Percentiles rank a stretch among this genome's conserved stretches.
phyloP scores from a whole-genome alignment of 192 early-diverging fungal species.

The Coemansia guatemalensis region DNA sequence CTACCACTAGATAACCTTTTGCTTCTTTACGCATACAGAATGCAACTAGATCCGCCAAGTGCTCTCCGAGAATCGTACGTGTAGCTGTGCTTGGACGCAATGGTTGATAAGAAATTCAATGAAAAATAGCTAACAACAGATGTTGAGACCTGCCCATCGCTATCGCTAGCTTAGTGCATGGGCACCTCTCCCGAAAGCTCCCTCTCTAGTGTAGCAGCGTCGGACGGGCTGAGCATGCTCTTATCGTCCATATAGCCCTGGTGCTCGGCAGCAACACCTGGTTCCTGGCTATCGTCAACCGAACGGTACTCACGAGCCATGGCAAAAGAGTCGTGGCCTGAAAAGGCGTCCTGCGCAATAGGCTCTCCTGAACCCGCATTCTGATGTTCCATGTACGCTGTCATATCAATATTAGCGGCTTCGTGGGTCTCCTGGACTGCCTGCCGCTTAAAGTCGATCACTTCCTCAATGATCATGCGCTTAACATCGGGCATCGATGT shows the following conservation, averaged over 20 bases:
- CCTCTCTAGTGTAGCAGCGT: conserved; percentile 40
- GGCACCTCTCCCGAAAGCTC: conserved; percentile 46
- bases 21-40: conserved; percentile 3
- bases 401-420: conserved; percentile 34
- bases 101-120: too few species aligned
- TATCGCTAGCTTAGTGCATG: conserved; percentile 14
- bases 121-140: too few species aligned
- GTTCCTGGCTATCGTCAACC: conserved; percentile 43
- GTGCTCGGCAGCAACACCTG: conserved; percentile 44
- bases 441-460: conserved; percentile 71
- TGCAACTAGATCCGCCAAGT: too few species aligned
- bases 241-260: conserved; percentile 19
- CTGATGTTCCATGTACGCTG: conserved; percentile 27
- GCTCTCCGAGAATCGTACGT: too few species aligned
- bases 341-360: conserved; percentile 13
- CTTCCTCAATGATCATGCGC: conserved; percentile 80
- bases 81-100: too few species aligned
- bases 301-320: conserved; percentile 41
- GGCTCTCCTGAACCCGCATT: neutral
- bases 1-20: conserved; percentile 17
- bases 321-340: conserved; percentile 31
- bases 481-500: conserved; percentile 41
- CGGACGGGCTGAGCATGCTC: conserved; percentile 19
- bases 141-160: too few species aligned
- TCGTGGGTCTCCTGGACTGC: conserved; percentile 48